These are phyloP conservation scores for Irpex sp. DNA, from an alignment of 1,284 basidiomycete genomes.

Conservation along the genomic window DNA sequence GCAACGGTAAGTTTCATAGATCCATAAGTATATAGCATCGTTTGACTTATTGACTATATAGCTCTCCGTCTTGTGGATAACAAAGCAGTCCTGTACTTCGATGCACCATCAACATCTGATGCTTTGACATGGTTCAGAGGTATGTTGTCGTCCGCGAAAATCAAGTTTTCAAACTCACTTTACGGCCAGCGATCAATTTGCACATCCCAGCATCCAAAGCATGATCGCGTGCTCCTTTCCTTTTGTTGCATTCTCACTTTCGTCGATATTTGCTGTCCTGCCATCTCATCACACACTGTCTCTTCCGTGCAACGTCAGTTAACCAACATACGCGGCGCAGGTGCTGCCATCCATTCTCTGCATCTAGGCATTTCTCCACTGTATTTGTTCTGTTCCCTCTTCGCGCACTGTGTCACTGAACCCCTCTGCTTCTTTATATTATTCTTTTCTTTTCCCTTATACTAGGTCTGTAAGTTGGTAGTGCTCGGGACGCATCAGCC, in stretches of 20 bases:
- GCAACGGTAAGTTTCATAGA: conserved; percentile 58
- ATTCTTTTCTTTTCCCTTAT: not conserved
- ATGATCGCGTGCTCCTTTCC: conserved; percentile 2
- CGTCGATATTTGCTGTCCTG: conserved; percentile 1
- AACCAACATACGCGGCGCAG: not conserved
- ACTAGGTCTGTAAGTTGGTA: not conserved
- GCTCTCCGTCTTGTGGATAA: conserved; percentile 82
- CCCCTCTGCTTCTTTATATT: not conserved
- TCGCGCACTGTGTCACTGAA: not conserved
- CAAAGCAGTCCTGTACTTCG: conserved; percentile 91
- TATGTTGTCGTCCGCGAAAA: conserved; percentile 30
- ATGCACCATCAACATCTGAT: conserved; percentile 77
- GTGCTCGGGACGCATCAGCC: not conserved
- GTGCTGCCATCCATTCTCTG: conserved; percentile 3
- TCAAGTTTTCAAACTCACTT: not conserved
- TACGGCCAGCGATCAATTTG: conserved; percentile 14
- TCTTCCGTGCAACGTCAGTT: not conserved
- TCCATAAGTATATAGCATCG: conserved; percentile 12
- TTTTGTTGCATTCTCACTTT: not conserved
- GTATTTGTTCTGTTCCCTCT: conserved; percentile 1
- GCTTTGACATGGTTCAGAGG: conserved; percentile 90
- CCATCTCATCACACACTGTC: not conserved
- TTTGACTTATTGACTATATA: conserved; percentile 26
- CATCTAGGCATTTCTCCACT: conserved; percentile 9
- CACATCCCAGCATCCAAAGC: conserved; percentile 17